A percentile compares a stretch with the other conserved stretches of the same genome.
Evolutionary conservation across 257 asterid genomes (phyloP).

Genomic region (Jaltomata sinuosa): DNA sequence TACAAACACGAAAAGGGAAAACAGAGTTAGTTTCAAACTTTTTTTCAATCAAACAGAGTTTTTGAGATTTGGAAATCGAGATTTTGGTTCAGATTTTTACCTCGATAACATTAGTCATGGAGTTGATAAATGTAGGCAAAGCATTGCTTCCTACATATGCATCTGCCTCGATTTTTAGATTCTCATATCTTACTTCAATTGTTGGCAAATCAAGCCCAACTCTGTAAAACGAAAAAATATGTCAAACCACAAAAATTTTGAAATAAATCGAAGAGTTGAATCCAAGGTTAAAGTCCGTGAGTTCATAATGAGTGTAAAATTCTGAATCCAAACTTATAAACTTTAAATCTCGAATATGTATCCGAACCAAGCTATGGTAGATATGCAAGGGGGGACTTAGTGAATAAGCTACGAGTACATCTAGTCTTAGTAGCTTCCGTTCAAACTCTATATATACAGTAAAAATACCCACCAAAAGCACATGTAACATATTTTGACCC

Average conservation of each 20-base stretch:
- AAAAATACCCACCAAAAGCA: background rate
- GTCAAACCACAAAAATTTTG: background rate
- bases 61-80: background rate
- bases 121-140: constrained; percentile 8
- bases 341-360: background rate
- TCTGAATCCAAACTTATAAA: background rate
- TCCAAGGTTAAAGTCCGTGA: background rate
- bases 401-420: background rate
- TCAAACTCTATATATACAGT: background rate
- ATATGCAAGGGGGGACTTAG: background rate
- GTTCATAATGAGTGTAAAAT: background rate
- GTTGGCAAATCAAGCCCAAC: constrained; percentile 16
- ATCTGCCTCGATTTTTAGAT: constrained; percentile 9
- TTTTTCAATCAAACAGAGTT: background rate
- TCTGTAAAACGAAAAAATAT: background rate
- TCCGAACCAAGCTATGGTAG: background rate
- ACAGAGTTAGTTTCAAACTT: background rate
- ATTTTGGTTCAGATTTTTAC: background rate
- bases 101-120: constrained; percentile 2
- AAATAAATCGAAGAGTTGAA: background rate
- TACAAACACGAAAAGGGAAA: background rate
- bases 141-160: constrained; percentile 12
- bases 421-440: background rate
- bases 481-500: background rate
- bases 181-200: constrained; percentile 14